Conservation (phyloP, 768 basidiomycete genomes). For the Boletus rex-veris region DNA sequence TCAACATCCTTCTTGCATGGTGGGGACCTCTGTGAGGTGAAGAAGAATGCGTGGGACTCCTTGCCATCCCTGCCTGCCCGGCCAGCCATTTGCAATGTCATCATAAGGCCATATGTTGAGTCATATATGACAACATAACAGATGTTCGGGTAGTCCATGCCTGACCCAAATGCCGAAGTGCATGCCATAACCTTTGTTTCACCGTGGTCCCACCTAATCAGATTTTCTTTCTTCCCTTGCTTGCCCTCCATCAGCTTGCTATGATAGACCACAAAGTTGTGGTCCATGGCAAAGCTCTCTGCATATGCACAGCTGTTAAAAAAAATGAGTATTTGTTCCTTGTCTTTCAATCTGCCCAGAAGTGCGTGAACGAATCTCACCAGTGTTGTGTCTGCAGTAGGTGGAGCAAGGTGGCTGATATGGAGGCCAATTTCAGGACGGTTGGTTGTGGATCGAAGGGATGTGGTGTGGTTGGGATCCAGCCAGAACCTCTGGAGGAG, state of each 20-base stretch:
- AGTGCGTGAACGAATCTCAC: background rate
- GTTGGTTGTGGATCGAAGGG: background rate
- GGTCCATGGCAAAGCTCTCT: background rate
- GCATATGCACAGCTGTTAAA: background rate
- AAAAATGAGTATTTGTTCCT: background rate
- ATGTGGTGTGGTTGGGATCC: background rate
- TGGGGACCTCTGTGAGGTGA: background rate
- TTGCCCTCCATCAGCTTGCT: background rate
- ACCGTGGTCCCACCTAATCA: background rate
- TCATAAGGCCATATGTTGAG: background rate
- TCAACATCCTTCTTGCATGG: background rate
- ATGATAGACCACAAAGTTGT: background rate
- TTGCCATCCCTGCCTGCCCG: background rate
- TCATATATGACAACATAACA: background rate
- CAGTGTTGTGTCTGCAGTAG: background rate
- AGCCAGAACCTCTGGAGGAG: background rate
- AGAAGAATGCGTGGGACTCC: background rate
- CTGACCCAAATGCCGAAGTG: background rate
- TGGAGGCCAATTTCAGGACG: slow-evolving; percentile 4
- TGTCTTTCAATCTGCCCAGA: background rate
- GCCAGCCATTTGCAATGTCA: background rate
- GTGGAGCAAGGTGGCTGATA: background rate
- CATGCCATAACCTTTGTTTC: background rate
- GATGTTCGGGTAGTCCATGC: background rate
- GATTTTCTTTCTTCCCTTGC: background rate